These are phyloP conservation scores for Talaromyces sp. DNA, from an alignment of 2,329 filamentous ascomycete genomes.

Conservation along the genomic window DNA sequence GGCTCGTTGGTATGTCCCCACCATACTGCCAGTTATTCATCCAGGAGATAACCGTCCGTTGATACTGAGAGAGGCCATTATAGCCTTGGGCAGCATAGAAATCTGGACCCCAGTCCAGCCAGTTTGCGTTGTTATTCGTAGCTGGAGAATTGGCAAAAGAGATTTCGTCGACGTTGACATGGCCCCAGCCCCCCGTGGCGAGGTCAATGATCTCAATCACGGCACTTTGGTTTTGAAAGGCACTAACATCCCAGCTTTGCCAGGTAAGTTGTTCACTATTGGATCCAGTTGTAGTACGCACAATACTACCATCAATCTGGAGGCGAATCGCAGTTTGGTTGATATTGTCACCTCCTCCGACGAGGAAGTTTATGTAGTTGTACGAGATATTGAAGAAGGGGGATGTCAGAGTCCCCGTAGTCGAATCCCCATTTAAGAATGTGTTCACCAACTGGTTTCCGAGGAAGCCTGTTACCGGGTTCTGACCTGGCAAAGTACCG, in stretches of 20 bases:
- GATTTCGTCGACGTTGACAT: constrained; percentile 1
- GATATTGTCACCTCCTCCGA: neutral
- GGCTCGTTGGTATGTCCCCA: constrained; percentile 24
- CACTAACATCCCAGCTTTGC: neutral
- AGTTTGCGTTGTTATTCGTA: constrained; percentile 26
- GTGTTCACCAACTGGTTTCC: neutral
- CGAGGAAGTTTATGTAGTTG: neutral
- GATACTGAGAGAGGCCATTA: constrained; percentile 26
- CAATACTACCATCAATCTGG: neutral
- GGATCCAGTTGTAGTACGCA: neutral
- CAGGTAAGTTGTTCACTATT: neutral
- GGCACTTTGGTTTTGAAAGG: neutral
- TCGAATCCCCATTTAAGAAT: neutral
- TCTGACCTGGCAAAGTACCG: neutral
- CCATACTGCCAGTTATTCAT: constrained; percentile 37
- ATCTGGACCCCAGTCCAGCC: constrained; percentile 33
- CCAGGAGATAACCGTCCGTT: constrained; percentile 28
- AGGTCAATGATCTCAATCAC: constrained; percentile 5
- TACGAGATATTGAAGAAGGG: neutral
- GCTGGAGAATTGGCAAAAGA: neutral
- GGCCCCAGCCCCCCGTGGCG: neutral
- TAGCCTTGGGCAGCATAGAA: constrained; percentile 30
- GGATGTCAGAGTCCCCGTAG: neutral
- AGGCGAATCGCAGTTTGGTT: neutral
- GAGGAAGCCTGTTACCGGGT: neutral